Percentiles rank a stretch among this genome's conserved stretches.
phyloP scores from a whole-genome alignment of 805 yeast species.

The Maudiozyma bulderi region DNA sequence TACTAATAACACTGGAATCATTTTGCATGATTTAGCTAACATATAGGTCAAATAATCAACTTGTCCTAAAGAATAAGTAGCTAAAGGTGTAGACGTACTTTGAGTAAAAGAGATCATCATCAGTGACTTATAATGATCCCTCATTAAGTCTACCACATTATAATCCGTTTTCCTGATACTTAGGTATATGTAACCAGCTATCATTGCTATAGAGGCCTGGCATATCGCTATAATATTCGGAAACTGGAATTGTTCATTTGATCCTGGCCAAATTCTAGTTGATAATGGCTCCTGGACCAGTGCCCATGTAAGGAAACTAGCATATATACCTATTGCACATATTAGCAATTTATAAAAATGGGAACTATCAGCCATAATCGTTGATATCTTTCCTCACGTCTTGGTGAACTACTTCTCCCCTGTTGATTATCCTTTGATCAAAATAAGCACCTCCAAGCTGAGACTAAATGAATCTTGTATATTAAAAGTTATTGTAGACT shows the following conservation, averaged over 20 bases:
- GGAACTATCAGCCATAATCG: not conserved
- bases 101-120: slow-evolving; percentile 59
- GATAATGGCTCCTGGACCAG: slow-evolving; percentile 82
- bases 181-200: slow-evolving; percentile 58
- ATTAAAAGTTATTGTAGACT: no score
- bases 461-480: no score
- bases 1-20: slow-evolving; percentile 88
- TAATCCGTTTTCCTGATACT: slow-evolving; percentile 24
- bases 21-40: slow-evolving; percentile 85
- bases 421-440: no score
- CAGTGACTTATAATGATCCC: slow-evolving; percentile 31
- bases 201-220: slow-evolving; percentile 65
- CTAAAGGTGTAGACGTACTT: slow-evolving; percentile 73
- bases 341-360: slow-evolving; percentile 13
- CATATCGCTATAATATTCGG: slow-evolving; percentile 69
- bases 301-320: slow-evolving; percentile 86
- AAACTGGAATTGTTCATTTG: slow-evolving; percentile 50
- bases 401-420: no score
- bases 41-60: slow-evolving; percentile 80
- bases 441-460: no score
- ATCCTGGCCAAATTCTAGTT: slow-evolving; percentile 59
- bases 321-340: slow-evolving; percentile 61
- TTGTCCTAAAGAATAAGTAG: slow-evolving; percentile 66
- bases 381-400: no score
- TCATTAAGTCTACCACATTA: slow-evolving; percentile 29